Conservation (phyloP, 2,329 filamentous ascomycete genomes). For the Penicillium sp. region DNA sequence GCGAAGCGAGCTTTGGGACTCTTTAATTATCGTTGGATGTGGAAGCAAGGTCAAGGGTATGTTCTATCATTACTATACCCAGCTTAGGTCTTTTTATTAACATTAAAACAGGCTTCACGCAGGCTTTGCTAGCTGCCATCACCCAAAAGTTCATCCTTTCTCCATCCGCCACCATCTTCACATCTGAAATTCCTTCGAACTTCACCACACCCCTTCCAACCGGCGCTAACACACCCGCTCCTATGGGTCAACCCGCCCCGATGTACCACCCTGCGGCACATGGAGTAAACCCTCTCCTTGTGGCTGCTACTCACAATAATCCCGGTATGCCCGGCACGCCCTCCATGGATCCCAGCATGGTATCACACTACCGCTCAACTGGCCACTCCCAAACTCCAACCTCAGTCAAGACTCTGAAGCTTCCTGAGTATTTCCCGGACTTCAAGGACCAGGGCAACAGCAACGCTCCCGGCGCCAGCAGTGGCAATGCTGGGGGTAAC, state of each 20-base stretch:
- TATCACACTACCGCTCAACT: constrained; percentile 54
- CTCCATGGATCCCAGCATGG: constrained; percentile 33
- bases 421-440: constrained; percentile 83
- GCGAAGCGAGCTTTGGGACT: constrained; percentile 86
- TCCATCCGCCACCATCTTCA: constrained; percentile 93
- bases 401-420: constrained; percentile 71
- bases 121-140: constrained; percentile 79
- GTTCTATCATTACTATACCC: constrained; percentile 6
- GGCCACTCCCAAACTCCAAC: constrained; percentile 75
- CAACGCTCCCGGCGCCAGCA: constrained; percentile 34
- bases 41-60: constrained; percentile 65
- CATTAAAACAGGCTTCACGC: constrained; percentile 68
- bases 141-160: constrained; percentile 83
- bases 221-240: constrained; percentile 76
- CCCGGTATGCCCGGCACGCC: constrained; percentile 40
- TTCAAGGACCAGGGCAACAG: constrained; percentile 70
- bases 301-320: constrained; percentile 70
- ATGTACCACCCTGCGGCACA: constrained; percentile 57
- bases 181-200: constrained; percentile 91
- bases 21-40: constrained; percentile 86
- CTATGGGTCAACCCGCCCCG: constrained; percentile 44
- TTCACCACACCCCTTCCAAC: constrained; percentile 88
- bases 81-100: constrained; percentile 4
- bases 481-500: constrained; percentile 32
- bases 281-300: constrained; percentile 83